Evolutionary conservation across 192 early-diverging fungal species (phyloP), one percentile per base, ranked within the genome.

Genomic region (Cladochytrium replicatum): DNA sequence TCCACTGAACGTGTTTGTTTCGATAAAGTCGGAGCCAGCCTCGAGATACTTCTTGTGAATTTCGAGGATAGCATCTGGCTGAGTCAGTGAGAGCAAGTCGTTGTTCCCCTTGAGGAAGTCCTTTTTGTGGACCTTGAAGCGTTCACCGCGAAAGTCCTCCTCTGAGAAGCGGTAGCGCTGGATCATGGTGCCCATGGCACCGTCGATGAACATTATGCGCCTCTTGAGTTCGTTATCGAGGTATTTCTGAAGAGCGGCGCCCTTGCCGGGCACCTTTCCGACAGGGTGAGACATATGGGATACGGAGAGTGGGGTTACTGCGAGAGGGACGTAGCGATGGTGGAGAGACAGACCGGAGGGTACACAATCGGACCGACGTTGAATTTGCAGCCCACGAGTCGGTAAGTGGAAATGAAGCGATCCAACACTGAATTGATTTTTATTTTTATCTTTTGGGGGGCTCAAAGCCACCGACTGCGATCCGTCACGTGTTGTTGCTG

Each of bases 171-270:
- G 69, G 43, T 87, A 77, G 28, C 80, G 67, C 57, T 97, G 93
- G 56, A 97, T 85, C 81, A 87, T 76, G 31, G 86, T 87, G 38
- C 89, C 89, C 91, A 95, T 94, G n/a, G 84, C 91, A 43, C 91
- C 93, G 61, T 97, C 93, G 40, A 97, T 78, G 71, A 86, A 92
- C 85, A 97, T 89, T 67, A 97, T 93, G 46, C 89, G 75, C 70
- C 86, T 72, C 48, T 66, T 67, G 43, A 93, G 68, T 23, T 82
- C 83, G 55, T 79, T 60, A 44, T 79, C 74, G 27, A 97, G 78
- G 57, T 89, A 89, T 46, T 69, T 72, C 34, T 66, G 56, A 25
- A 69, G 48, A n/a, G 46, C 25, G 13, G 48, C 50, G 28, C 71
- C 71, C 40, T 53, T 61, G 28, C 71, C 71, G 44, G 71, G 71